phyloP scores from a whole-genome alignment of 495 filamentous ascomycete genomes.

The Podospora pseudoanserina region DNA sequence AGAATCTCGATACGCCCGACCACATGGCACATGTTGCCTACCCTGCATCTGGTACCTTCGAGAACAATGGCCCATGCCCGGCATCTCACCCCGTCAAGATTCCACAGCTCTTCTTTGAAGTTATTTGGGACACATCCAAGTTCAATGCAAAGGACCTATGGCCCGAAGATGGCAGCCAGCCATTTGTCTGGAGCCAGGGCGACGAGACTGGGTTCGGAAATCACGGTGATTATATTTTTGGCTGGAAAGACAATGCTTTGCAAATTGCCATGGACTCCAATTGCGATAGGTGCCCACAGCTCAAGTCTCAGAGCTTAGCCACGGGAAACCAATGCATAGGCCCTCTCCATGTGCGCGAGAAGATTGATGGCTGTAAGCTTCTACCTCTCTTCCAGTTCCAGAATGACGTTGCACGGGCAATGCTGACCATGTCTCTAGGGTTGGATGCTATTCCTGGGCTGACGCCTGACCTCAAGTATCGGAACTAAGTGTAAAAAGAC shows the following conservation, averaged over 20 bases:
- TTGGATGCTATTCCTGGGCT: constrained; percentile 9
- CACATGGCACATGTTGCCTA: constrained; percentile 42
- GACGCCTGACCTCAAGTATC: background rate
- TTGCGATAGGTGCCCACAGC: constrained; percentile 37
- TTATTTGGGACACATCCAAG: constrained; percentile 38
- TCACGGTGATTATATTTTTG: constrained; percentile 43
- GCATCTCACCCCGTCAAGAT: constrained; percentile 34
- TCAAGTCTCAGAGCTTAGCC: constrained; percentile 35
- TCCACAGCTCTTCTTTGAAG: constrained; percentile 41
- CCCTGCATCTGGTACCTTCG: constrained; percentile 32
- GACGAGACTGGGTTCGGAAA: constrained; percentile 39
- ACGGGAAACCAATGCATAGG: constrained; percentile 34
- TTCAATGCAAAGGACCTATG: constrained; percentile 39
- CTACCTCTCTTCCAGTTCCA: background rate
- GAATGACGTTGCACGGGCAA: background rate
- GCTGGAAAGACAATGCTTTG: constrained; percentile 38
- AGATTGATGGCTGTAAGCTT: constrained; percentile 41
- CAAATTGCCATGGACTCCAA: constrained; percentile 40
- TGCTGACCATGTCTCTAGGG: background rate
- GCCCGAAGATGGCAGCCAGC: constrained; percentile 43
- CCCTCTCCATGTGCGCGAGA: constrained; percentile 31
- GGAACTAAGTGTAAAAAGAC: background rate
- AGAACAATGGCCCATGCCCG: constrained; percentile 32
- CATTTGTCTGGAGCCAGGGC: constrained; percentile 47
- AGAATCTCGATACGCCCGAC: constrained; percentile 34